Percentiles rank a stretch among this genome's conserved stretches.
Evolutionary conservation across 2,329 filamentous ascomycete species (phyloP).

Genomic region (Aspergillus aculeatinus): DNA sequence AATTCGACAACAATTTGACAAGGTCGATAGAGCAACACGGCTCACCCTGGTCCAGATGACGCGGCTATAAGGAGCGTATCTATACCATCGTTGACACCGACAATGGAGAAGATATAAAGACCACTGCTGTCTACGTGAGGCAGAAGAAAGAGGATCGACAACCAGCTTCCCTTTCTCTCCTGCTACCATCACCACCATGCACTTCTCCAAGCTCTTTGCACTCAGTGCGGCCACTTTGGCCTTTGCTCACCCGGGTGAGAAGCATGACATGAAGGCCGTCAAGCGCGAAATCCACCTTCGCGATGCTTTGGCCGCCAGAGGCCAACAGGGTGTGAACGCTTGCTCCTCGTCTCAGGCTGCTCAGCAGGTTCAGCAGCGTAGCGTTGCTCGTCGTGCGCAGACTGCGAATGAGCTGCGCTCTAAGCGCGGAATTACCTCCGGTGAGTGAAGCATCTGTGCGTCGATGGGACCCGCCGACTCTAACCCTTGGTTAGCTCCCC

Average conservation of each 20-base stretch:
- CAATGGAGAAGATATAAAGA: background rate
- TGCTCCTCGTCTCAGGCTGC: conserved; percentile 26
- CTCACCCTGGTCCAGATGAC: conserved; percentile 3
- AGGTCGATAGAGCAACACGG: background rate
- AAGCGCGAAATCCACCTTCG: conserved; percentile 31
- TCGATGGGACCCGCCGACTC: background rate
- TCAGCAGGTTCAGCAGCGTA: conserved; percentile 27
- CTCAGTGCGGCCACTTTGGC: conserved; percentile 31
- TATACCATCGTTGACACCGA: background rate
- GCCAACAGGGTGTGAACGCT: conserved; percentile 24
- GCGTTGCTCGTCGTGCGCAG: conserved; percentile 27
- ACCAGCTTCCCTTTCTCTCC: background rate
- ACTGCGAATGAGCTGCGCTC: conserved; percentile 28
- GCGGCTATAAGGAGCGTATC: conserved; percentile 1
- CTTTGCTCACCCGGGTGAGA: conserved; percentile 33
- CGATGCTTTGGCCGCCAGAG: conserved; percentile 25
- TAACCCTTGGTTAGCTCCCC: conserved; percentile 16
- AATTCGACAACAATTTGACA: background rate
- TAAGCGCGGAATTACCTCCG: conserved; percentile 26
- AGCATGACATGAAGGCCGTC: conserved; percentile 29
- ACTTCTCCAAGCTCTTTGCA: conserved; percentile 31
- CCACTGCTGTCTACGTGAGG: background rate
- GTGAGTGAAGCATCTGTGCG: conserved; percentile 14
- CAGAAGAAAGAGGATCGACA: background rate
- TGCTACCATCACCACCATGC: conserved; percentile 16